Evolutionary conservation across 371 early-diverging fungal species (phyloP), one percentile per base, ranked within the genome.

Genomic region (Syncephalastrum sp.): DNA sequence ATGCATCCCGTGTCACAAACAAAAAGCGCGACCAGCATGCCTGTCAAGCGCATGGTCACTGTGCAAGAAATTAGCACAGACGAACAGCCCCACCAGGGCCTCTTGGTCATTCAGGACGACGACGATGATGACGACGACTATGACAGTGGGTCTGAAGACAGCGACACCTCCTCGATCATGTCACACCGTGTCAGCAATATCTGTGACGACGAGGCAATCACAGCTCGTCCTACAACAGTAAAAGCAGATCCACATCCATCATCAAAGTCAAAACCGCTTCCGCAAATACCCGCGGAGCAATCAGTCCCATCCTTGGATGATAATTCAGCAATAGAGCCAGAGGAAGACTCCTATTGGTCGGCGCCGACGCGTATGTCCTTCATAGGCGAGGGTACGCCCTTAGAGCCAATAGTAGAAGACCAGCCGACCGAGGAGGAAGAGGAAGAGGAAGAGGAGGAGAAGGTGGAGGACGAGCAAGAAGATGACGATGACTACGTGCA

Each of bases 1-100:
- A 33, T 33, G 38, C 38, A 33, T 33, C 38, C 38, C 10, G 10
- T 33, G 5, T 5, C 38, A 6, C 38, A 33, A 12, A 33, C 10
- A 33, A 33, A 33, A 10, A 51, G 24, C 25, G 38, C 13, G 14
- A 5, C n/a, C 29, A 51, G 12, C 25, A 19, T 38, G 14, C 51
- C 51, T 27, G 33, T 51, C n/a, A 50, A 48, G 27, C 56, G 65
- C 38, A 59, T 54, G 44, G 60, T 60, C 5, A 60, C 60, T 27
- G 63, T 63, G 14, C 58, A 58, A 46, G 54, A 63, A 10, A 45
- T 63, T 7, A 1, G 25, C 4, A 46, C 42, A 12, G 15, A 57
- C 21, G n/a, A 52, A 17, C 56, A 47, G 16, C 54, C 64, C 10
- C 53, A 53, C 25, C 56, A 56, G 33, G 65, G 60, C 5, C 16